Percentiles rank a stretch among this genome's conserved stretches.
phyloP scores from a whole-genome alignment of 2,329 filamentous ascomycete species.

The Cladorrhinum sp. region DNA sequence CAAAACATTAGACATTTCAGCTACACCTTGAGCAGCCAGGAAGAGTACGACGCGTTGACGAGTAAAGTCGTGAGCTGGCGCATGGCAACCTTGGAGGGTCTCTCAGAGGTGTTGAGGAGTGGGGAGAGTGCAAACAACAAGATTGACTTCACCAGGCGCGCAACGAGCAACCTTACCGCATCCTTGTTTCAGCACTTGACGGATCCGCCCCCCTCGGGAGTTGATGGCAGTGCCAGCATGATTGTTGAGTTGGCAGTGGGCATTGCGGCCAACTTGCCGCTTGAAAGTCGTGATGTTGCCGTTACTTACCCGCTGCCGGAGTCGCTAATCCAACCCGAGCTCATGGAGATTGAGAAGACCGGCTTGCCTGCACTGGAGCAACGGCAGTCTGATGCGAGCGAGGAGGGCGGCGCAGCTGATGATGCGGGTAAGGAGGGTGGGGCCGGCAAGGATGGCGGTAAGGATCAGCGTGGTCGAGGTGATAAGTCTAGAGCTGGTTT shows the following conservation, averaged over 20 bases:
- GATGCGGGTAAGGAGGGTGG: constrained; percentile 35
- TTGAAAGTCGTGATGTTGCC: constrained; percentile 87
- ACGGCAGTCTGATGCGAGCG: constrained; percentile 38
- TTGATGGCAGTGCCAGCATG: constrained; percentile 87
- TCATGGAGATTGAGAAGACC: constrained; percentile 85
- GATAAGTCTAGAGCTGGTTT: constrained; percentile 50
- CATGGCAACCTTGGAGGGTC: constrained; percentile 87
- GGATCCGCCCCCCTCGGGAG: constrained; percentile 72
- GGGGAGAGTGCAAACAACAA: constrained; percentile 65
- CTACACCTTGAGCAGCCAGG: constrained; percentile 69
- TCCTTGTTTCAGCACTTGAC: constrained; percentile 71
- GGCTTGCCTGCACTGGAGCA: constrained; percentile 59
- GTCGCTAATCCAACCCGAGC: constrained; percentile 61
- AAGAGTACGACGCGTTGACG: constrained; percentile 85
- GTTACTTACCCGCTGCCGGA: constrained; percentile 84
- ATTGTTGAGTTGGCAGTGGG: constrained; percentile 88
- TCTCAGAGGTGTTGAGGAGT: constrained; percentile 67
- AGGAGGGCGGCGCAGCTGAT: constrained; percentile 39
- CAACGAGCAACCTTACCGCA: constrained; percentile 65
- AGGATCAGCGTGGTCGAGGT: constrained; percentile 34
- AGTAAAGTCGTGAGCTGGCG: constrained; percentile 90
- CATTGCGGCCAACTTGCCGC: constrained; percentile 79
- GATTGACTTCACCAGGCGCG: constrained; percentile 63
- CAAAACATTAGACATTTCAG: constrained; percentile 78
- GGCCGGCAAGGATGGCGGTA: constrained; percentile 41